Percentiles rank a stretch among this genome's conserved stretches.
Evolutionary conservation across 257 asterid species (phyloP).

Genomic region (Linderniella brevidens): DNA sequence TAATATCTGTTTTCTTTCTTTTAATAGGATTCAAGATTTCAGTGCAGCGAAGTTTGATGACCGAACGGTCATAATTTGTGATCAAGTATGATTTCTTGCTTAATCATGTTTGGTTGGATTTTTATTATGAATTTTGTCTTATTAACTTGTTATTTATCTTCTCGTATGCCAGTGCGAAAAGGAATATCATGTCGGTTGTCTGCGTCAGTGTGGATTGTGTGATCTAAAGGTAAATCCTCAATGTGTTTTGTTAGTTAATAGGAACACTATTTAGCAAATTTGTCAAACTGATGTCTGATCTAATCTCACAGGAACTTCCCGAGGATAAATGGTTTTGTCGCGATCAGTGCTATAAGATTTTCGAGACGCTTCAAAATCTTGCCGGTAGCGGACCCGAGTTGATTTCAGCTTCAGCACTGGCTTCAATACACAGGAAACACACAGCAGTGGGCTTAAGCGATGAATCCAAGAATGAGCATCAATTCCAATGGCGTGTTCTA

Average conservation of each 20-base stretch:
- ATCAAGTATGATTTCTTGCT: conserved; percentile 42
- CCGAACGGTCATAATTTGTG: conserved; percentile 82
- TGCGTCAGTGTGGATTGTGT: conserved; percentile 62
- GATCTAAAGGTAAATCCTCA: conserved; percentile 66
- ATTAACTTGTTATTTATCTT: conserved; percentile 6
- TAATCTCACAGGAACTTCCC: conserved; percentile 70
- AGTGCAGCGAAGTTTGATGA: conserved; percentile 89
- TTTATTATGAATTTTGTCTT: background rate
- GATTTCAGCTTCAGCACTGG: conserved; percentile 44
- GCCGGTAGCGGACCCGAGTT: conserved; percentile 40
- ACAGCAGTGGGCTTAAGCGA: conserved; percentile 28
- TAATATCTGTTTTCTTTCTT: conserved; percentile 12
- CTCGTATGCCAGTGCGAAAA: conserved; percentile 63
- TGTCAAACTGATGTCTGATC: conserved; percentile 4
- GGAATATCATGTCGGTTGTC: conserved; percentile 98
- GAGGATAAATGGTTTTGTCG: conserved; percentile 96
- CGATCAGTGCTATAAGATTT: conserved; percentile 56
- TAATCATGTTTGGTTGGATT: background rate
- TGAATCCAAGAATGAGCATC: conserved; percentile 19
- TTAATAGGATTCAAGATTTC: conserved; percentile 71
- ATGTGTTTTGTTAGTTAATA: background rate
- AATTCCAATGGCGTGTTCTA: conserved; percentile 56
- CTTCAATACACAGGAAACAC: conserved; percentile 35
- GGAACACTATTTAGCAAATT: too few relatives aligned
- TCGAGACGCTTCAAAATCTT: conserved; percentile 42